These are phyloP conservation scores for Teunomyces tritomae DNA, from an alignment of 805 yeast species.

Conservation along the genomic window DNA sequence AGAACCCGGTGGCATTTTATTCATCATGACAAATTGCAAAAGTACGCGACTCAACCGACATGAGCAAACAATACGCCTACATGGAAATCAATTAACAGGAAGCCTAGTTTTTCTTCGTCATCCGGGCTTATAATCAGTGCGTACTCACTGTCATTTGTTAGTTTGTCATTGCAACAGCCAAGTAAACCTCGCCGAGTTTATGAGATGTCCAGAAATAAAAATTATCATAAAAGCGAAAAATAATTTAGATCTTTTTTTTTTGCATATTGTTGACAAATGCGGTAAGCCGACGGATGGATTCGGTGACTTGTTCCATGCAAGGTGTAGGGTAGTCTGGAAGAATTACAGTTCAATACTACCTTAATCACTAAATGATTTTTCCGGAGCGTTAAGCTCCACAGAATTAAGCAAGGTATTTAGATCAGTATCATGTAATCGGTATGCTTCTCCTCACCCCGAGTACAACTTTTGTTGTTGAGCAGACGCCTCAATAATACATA, in stretches of 20 bases:
- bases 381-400: background rate
- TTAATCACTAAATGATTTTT: background rate
- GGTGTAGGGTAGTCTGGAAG: background rate
- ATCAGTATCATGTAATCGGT: background rate
- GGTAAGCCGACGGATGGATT: background rate
- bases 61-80: background rate
- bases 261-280: background rate
- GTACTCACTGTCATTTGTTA: background rate
- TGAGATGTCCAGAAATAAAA: background rate
- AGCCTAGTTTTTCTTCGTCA: background rate
- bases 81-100: background rate
- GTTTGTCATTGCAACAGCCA: background rate
- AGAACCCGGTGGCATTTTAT: background rate
- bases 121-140: slow-evolving; percentile 3
- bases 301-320: background rate
- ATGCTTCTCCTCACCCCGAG: slow-evolving; percentile 1
- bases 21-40: background rate
- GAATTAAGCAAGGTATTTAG: background rate
- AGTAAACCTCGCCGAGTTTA: background rate
- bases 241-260: background rate
- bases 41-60: background rate
- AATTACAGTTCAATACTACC: background rate
- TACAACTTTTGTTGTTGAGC: background rate
- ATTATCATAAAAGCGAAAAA: background rate
- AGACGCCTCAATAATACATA: background rate